phyloP scores from a whole-genome alignment of 257 asterid species.

The Ilex aquifolium region DNA sequence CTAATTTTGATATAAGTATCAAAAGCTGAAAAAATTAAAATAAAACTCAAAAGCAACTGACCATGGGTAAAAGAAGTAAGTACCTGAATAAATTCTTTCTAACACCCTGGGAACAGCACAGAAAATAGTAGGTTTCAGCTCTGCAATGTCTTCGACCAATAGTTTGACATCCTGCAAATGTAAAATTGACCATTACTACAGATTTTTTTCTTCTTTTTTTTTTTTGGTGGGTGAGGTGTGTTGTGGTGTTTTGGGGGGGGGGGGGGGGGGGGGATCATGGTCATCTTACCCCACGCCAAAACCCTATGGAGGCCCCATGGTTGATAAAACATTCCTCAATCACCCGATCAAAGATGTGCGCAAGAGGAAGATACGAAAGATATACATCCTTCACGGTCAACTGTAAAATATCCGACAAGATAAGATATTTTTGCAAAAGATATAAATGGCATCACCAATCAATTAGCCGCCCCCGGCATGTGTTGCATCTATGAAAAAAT shows the following conservation, averaged over 20 bases:
- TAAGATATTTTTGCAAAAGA: not conserved
- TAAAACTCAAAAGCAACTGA: too few relatives aligned
- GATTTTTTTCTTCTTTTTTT: too few relatives aligned
- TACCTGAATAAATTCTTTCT: slow-evolving; percentile 90
- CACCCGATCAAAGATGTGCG: slow-evolving; percentile 93
- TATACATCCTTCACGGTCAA: slow-evolving; percentile 60
- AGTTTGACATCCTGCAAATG: slow-evolving; percentile 36
- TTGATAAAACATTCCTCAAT: slow-evolving; percentile 76
- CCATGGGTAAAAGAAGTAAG: not conserved
- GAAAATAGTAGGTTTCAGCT: slow-evolving; percentile 81
- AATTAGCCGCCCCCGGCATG: not conserved
- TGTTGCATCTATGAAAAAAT: too few relatives aligned
- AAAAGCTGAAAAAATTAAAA: too few relatives aligned
- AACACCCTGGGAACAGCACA: slow-evolving; percentile 97
- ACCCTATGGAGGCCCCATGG: slow-evolving; percentile 90
- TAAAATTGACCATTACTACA: not conserved
- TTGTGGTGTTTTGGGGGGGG: too few relatives aligned
- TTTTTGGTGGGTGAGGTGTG: too few relatives aligned
- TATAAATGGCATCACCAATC: not conserved
- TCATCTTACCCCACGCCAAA: slow-evolving; percentile 94
- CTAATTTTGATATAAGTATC: too few relatives aligned
- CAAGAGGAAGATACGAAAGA: slow-evolving; percentile 91
- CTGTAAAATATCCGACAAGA: slow-evolving; percentile 31
- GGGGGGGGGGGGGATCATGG: not conserved
- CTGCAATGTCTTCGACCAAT: slow-evolving; percentile 79